These are phyloP conservation scores for Termitomyces eurrhizus DNA, from an alignment of 768 basidiomycete species.

Conservation along the genomic window DNA sequence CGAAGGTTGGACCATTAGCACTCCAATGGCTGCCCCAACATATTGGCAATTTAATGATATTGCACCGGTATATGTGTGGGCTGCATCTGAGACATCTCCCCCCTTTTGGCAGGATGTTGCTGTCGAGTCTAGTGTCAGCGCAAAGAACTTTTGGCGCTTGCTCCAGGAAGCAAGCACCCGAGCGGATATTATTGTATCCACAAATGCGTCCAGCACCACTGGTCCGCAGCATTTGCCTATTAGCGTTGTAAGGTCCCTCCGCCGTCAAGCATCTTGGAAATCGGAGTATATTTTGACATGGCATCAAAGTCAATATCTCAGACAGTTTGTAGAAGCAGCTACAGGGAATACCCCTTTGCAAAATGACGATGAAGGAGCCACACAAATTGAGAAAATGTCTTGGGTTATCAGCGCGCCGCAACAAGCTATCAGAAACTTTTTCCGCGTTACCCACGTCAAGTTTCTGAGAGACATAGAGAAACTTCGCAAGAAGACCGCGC, in stretches of 20 bases:
- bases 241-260: constrained; percentile 45
- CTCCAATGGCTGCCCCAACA: constrained; percentile 44
- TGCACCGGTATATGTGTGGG: constrained; percentile 62
- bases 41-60: constrained; percentile 61
- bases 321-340: constrained; percentile 40
- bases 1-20: constrained; percentile 41
- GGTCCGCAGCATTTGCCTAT: constrained; percentile 22
- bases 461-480: constrained; percentile 40
- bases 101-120: constrained; percentile 53
- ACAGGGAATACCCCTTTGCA: constrained; percentile 46
- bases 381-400: constrained; percentile 42
- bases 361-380: constrained; percentile 35
- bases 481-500: constrained; percentile 30
- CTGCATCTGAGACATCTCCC: constrained; percentile 42
- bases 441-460: constrained; percentile 35
- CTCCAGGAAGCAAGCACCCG: constrained; percentile 47
- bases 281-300: constrained; percentile 57
- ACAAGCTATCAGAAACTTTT: constrained; percentile 42
- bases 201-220: constrained; percentile 16
- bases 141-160: constrained; percentile 52
- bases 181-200: constrained; percentile 20
- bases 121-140: constrained; percentile 34
- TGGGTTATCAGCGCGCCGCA: constrained; percentile 55
- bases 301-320: constrained; percentile 66
- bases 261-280: constrained; percentile 58